Conservation (phyloP, 1,284 basidiomycete genomes). For the Takashimella tepidaria region DNA sequence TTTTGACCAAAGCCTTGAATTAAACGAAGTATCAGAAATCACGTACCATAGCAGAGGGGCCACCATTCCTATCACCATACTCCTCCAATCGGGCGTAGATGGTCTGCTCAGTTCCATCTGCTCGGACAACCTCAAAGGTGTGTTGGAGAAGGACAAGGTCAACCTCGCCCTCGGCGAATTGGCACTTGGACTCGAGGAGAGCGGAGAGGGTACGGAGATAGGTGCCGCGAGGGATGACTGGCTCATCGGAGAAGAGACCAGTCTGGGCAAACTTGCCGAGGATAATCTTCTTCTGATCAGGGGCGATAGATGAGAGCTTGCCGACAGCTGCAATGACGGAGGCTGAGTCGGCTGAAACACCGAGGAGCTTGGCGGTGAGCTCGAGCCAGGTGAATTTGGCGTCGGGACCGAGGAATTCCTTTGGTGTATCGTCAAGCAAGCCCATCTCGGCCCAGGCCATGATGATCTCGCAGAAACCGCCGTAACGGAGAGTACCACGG, state of each 20-base stretch:
- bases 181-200: slow-evolving; percentile 84
- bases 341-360: slow-evolving; percentile 63
- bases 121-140: slow-evolving; percentile 85
- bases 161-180: slow-evolving; percentile 83
- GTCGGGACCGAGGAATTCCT: slow-evolving; percentile 68
- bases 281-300: slow-evolving; percentile 68
- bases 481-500: slow-evolving; percentile 91
- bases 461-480: slow-evolving; percentile 98
- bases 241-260: slow-evolving; percentile 76
- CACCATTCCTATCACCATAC: slow-evolving; percentile 72
- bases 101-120: slow-evolving; percentile 77
- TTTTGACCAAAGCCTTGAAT: slow-evolving; percentile 9
- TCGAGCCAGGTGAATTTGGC: slow-evolving; percentile 70
- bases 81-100: slow-evolving; percentile 88
- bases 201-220: slow-evolving; percentile 93
- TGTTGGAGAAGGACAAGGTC: slow-evolving; percentile 98
- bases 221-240: slow-evolving; percentile 64
- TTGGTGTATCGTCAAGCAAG: slow-evolving; percentile 71
- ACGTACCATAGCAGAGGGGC: slow-evolving; percentile 89
- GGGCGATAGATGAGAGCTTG: slow-evolving; percentile 65
- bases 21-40: slow-evolving; percentile 1
- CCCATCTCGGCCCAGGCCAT: slow-evolving; percentile 81
- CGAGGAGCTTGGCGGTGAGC: slow-evolving; percentile 73
- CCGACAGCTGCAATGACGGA: slow-evolving; percentile 68
- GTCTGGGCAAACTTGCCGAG: slow-evolving; percentile 87